A percentile compares a stretch with the other conserved stretches of the same genome.
Conservation (phyloP, 2,329 filamentous ascomycete species). For the Aureobasidium zeae region DNA sequence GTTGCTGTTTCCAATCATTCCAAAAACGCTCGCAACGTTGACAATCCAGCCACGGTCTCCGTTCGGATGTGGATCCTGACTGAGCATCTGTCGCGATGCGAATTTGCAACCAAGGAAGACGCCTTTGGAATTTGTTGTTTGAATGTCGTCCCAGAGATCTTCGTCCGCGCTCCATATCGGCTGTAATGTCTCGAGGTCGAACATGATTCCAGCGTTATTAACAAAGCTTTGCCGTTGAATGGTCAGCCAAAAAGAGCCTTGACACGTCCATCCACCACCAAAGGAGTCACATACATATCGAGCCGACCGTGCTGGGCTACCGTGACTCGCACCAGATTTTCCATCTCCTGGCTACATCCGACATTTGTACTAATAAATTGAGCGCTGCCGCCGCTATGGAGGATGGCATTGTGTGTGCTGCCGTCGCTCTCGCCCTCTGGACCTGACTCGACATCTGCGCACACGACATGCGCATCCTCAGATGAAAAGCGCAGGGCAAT, state of each 20-base stretch:
- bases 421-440: conserved; percentile 3
- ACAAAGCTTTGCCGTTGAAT: conserved; percentile 20
- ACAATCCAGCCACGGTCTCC: conserved; percentile 32
- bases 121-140: conserved; percentile 31
- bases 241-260: neutral
- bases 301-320: conserved; percentile 13
- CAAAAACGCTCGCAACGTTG: conserved; percentile 31
- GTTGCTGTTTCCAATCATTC: conserved; percentile 24
- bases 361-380: conserved; percentile 13
- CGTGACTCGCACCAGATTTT: conserved; percentile 3
- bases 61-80: conserved; percentile 26
- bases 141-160: conserved; percentile 29
- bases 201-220: conserved; percentile 31
- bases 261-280: no score
- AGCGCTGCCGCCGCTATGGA: conserved; percentile 5
- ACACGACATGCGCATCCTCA: conserved; percentile 25
- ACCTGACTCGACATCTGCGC: conserved; percentile 24
- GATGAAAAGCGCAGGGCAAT: conserved; percentile 24
- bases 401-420: conserved; percentile 9
- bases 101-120: conserved; percentile 35
- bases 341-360: conserved; percentile 4
- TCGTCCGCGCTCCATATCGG: conserved; percentile 24
- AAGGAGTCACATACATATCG: conserved; percentile 11
- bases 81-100: conserved; percentile 30
- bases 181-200: conserved; percentile 22